Base-by-base conservation (phyloP, 208 protist species). In the Trypanosoma conorhini region DNA sequence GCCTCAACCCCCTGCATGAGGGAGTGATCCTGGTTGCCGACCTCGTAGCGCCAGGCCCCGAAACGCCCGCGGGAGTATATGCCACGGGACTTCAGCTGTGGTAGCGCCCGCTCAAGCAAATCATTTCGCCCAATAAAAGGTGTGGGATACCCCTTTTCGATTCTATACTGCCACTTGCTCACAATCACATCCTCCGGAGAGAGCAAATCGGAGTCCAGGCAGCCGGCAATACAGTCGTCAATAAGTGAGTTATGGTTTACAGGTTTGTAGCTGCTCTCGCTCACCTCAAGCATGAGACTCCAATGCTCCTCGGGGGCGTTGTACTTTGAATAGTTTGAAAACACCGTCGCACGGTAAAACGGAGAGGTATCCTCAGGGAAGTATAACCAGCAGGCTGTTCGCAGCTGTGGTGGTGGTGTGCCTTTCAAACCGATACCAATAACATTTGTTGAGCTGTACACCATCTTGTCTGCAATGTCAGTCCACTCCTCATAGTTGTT, bases 321-420 rank as follows among this genome's bases (percentile, higher is more conserved):
- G 30, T 59, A 55, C 22, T 67, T 76, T 1, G 88, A 79, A 67
- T 89, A 94, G 66, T 88, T 90, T 19, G 88, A 92, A 33, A 94
- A 87, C 28, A 91, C 80, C 5, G 88, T 94, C 12, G 80, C 80
- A 30, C 88, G 83, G 68, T 94, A 94, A 72, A 94, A 94, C 1
- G 85, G 83, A 22, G 77, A 86, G 31, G 80, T 70, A 51, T 79
- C 56, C 62, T 85, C 85, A 5, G 88, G 85, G 65, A 92, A 94
- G 74, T 94, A 94, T 28, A 94, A 62, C 88, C 88, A 94, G 71
- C 84, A 88, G 42, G 77, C 71, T 17, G 78, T 86, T 52, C 79
- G 74, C 58, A 91, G 76, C 61, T 79, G 66, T 8, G 72, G 59
- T 13, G 85, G 85, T 50, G 70, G 62, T 15, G 56, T 48, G n/a